These are phyloP conservation scores for Globisporangium abappressorium DNA, from an alignment of 352 stramenopile genomes.

Conservation along the genomic window DNA sequence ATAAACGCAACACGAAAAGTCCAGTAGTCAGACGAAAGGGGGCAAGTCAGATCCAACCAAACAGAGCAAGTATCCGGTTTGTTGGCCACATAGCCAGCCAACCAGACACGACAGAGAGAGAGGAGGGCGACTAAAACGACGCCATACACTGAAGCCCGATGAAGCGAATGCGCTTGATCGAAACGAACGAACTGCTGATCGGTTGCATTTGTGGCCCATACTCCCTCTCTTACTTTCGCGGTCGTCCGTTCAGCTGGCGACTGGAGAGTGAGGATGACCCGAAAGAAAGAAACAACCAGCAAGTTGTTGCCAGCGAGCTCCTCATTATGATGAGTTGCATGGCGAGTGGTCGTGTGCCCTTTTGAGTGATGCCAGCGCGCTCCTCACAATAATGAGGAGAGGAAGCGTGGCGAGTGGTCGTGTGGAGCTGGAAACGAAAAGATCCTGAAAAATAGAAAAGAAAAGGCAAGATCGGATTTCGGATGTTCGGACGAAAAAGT, in stretches of 20 bases:
- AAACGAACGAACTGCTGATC: background rate
- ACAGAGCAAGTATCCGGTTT: background rate
- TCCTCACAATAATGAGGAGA: too few species aligned
- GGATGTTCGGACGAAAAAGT: background rate
- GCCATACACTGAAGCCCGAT: too few species aligned
- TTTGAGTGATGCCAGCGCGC: background rate
- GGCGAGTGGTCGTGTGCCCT: background rate
- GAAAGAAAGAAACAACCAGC: background rate
- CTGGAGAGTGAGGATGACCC: background rate
- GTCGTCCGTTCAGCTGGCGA: background rate
- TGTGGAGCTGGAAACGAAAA: background rate
- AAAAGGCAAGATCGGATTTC: too few species aligned
- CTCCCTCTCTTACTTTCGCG: background rate
- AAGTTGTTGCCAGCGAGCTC: too few species aligned
- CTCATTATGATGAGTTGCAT: too few species aligned
- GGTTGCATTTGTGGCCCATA: background rate
- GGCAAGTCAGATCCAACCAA: background rate
- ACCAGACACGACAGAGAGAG: too few species aligned
- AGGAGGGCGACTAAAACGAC: background rate
- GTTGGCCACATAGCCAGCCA: background rate
- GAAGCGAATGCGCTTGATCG: background rate
- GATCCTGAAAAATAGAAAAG: background rate
- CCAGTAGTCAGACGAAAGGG: background rate
- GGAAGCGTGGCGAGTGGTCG: too few species aligned
- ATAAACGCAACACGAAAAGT: background rate